Evolutionary conservation across 495 filamentous ascomycete species (phyloP), one percentile per base, ranked within the genome.

Genomic region (Neurospora discreta): DNA sequence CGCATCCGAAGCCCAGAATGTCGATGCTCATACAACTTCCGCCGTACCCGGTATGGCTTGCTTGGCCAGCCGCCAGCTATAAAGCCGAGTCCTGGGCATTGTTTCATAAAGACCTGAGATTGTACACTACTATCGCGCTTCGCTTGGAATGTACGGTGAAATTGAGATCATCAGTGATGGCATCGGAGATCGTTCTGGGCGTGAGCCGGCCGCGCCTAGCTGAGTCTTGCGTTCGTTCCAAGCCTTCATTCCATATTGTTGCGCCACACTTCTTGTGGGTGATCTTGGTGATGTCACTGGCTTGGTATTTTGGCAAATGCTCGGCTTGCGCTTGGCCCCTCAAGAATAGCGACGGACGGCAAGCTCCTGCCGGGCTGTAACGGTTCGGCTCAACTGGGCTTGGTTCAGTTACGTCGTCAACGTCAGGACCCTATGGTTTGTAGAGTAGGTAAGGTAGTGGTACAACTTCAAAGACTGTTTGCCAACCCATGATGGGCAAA

Each of bases 281-380:
- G 23, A 58, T 39, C 23, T 18, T 18, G 39, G 39, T 70, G 69
- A 70, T 70, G 69, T 70, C 69, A 70, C 43, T 70, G 26, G 69
- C 23, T 60, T 60, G 26, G 52, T 11, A 16, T 60, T 26, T 65
- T 65, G 26, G 52, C 52, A 18, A 36, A 65, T 18, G 52, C 26
- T 65, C 33, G 23, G 52, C 26, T 18, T 33, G 26, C 15, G 52
- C 52, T 60, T 65, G 52, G 52, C 52, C 26, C 26, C 26, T 30
- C 26, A 26, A 65, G 26, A 26, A 65, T 65, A 60, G 46, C 46
- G 46, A 20, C 26, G 46, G 20, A 52, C 20, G 44, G 44, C 44
- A 52, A 52, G 44, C 44, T 52, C 20, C 46, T 52, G 20, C 4
- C 44, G 20, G 44, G 20, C 20, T 26, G 44, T 52, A 52, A 52